These are phyloP conservation scores for Saccharomycopsis synnaedendra DNA, from an alignment of 805 yeast species.

Conservation along the genomic window DNA sequence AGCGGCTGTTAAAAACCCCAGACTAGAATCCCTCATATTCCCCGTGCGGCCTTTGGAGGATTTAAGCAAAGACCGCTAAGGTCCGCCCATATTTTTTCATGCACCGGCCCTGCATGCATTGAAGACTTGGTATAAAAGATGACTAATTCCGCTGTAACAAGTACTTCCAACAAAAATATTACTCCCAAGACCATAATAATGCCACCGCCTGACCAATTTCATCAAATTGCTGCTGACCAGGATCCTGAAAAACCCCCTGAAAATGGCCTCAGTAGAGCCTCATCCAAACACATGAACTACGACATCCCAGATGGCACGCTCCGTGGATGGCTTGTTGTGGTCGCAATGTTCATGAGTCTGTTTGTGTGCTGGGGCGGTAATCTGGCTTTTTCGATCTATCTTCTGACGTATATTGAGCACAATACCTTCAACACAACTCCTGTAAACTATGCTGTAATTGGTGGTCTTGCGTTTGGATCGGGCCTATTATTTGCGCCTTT, in stretches of 20 bases:
- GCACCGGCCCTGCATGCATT: too few species aligned
- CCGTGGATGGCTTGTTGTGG: constrained; percentile 40
- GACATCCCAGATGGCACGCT: constrained; percentile 33
- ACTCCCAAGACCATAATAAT: too few species aligned
- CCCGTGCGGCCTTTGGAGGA: too few species aligned
- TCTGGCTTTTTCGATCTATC: constrained; percentile 40
- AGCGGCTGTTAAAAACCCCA: too few species aligned
- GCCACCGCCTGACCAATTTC: too few species aligned
- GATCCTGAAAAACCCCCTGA: neutral
- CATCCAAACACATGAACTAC: constrained; percentile 1
- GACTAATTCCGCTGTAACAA: too few species aligned
- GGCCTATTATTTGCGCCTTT: constrained; percentile 41
- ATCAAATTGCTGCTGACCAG: neutral
- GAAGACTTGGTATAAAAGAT: too few species aligned
- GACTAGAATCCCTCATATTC: too few species aligned
- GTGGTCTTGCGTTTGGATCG: constrained; percentile 46
- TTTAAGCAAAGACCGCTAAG: too few species aligned
- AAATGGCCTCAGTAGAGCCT: neutral
- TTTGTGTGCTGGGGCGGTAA: constrained; percentile 48
- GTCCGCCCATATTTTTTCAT: too few species aligned
- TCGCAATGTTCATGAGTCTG: constrained; percentile 30
- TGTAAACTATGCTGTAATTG: constrained; percentile 43
- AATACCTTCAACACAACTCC: constrained; percentile 37
- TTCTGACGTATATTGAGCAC: constrained; percentile 35
- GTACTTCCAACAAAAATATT: too few species aligned